phyloP scores from a whole-genome alignment of 345 rosid species.

The Syzygium aromaticum region DNA sequence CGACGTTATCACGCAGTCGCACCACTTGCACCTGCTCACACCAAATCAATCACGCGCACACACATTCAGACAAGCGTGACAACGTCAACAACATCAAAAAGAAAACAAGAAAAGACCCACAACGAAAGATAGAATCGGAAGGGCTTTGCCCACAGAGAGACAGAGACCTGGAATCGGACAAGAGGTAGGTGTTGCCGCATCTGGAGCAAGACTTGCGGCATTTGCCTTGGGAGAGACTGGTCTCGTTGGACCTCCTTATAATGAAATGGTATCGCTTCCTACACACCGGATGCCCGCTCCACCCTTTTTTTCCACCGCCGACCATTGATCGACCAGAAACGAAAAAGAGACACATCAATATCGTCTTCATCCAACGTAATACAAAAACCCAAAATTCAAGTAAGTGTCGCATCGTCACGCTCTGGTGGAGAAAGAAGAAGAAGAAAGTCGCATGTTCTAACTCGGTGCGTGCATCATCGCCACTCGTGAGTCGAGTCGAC shows the following conservation, averaged over 20 bases:
- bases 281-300: constrained; percentile 80
- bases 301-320: constrained; percentile 27
- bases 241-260: constrained; percentile 29
- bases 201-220: constrained; percentile 23
- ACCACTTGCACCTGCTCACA: constrained; percentile 37
- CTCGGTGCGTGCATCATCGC: not conserved
- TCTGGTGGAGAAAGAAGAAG: not conserved
- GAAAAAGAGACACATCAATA: not conserved
- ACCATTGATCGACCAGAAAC: not conserved
- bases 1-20: constrained; percentile 17
- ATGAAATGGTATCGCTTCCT: constrained; percentile 68
- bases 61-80: not conserved
- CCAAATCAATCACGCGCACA: not conserved
- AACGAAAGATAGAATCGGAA: not conserved
- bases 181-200: constrained; percentile 31
- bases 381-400: not conserved
- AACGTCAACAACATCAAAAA: not conserved
- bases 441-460: not conserved
- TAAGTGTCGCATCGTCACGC: not conserved
- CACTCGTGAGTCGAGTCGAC: not conserved
- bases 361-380: not conserved
- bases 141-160: not conserved
- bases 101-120: not conserved
- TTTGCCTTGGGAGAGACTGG: not conserved
- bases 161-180: constrained; percentile 33